A percentile compares a stretch with the other conserved stretches of the same genome.
phyloP scores from a whole-genome alignment of 331 rosid species.

The Spiraea crenata region DNA sequence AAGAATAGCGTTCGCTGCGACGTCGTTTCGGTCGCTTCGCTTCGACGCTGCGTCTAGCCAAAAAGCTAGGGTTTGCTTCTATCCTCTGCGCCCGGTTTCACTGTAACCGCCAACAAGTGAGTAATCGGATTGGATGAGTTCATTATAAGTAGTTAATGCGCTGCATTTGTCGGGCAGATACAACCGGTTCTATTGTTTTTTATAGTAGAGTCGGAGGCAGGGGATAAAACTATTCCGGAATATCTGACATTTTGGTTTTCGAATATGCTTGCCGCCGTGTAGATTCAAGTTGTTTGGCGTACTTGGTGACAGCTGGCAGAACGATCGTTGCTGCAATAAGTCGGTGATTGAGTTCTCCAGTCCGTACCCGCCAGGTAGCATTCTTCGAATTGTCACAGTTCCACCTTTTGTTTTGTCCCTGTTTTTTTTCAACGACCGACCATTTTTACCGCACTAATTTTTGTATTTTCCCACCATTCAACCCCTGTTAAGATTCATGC shows the following conservation, averaged over 20 bases:
- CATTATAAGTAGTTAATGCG: no score
- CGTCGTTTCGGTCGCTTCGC: constrained; percentile 23
- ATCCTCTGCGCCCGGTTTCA: no score
- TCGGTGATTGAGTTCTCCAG: neutral
- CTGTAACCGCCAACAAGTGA: no score
- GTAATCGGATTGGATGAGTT: no score
- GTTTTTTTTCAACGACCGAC: neutral
- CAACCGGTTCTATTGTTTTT: neutral
- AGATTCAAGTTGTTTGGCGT: neutral
- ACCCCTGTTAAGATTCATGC: neutral
- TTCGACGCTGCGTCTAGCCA: neutral
- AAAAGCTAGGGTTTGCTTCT: constrained; percentile 9
- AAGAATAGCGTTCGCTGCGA: neutral
- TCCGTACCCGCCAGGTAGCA: neutral
- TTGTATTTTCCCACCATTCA: neutral
- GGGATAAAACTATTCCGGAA: neutral
- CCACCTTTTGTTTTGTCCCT: neutral
- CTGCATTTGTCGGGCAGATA: no score
- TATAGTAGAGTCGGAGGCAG: neutral
- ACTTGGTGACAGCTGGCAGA: neutral
- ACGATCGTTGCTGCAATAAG: neutral
- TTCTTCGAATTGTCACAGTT: neutral
- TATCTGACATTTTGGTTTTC: neutral
- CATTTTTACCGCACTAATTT: neutral
- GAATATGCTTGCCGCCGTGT: constrained; percentile 7